A percentile compares a stretch with the other conserved stretches of the same genome.
These are phyloP conservation scores for Podospora appendiculata DNA, from an alignment of 495 filamentous ascomycete species.

Conservation along the genomic window DNA sequence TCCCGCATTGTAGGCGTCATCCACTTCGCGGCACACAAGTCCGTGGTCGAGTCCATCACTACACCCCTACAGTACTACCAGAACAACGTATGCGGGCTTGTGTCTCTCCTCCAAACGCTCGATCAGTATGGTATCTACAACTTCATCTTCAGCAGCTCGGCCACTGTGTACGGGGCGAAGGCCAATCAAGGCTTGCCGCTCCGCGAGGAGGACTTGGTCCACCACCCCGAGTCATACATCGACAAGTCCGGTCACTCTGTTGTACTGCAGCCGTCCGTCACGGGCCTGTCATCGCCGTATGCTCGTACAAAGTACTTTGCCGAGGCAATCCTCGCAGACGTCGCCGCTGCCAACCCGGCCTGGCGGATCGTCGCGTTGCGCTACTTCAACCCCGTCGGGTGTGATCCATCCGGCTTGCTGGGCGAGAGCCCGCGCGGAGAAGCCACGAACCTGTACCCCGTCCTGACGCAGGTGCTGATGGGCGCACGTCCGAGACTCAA, in stretches of 20 bases:
- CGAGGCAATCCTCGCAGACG: constrained; percentile 57
- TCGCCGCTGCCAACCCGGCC: constrained; percentile 48
- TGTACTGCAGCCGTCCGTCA: constrained; percentile 14
- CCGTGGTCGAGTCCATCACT: constrained; percentile 31
- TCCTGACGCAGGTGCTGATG: constrained; percentile 52
- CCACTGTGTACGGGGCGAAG: constrained; percentile 52
- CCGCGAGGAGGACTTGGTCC: constrained; percentile 52
- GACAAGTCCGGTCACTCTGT: constrained; percentile 38
- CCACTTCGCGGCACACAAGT: constrained; percentile 49
- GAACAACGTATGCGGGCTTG: constrained; percentile 59
- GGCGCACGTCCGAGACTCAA: constrained; percentile 44
- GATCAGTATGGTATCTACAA: constrained; percentile 53
- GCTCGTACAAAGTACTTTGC: constrained; percentile 60
- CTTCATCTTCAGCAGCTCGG: constrained; percentile 61
- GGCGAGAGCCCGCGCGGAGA: constrained; percentile 56
- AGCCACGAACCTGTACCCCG: constrained; percentile 57
- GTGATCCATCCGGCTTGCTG: constrained; percentile 55
- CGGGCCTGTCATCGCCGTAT: constrained; percentile 56
- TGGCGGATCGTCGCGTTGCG: constrained; percentile 56
- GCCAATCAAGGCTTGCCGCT: constrained; percentile 47
- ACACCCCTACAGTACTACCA: constrained; percentile 54
- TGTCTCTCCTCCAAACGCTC: constrained; percentile 48
- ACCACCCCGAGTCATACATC: constrained; percentile 47
- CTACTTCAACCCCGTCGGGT: constrained; percentile 64
- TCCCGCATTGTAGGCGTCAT: constrained; percentile 54